These are phyloP conservation scores for Moricandia arvensis DNA, from an alignment of 345 rosid genomes.

Conservation along the genomic window DNA sequence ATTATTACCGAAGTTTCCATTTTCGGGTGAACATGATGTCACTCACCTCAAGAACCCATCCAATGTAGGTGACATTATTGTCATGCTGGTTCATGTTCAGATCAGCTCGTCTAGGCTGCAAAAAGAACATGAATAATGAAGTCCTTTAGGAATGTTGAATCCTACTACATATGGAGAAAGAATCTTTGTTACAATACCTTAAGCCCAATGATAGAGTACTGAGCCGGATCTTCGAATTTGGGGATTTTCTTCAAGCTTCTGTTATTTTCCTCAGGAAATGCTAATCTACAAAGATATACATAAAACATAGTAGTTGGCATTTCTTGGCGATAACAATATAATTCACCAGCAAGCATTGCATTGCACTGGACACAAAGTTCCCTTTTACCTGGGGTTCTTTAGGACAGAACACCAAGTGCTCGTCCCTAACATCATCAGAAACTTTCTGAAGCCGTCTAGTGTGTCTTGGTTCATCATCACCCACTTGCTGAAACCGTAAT, in stretches of 20 bases:
- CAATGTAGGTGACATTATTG: conserved; percentile 85
- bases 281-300: too few species aligned
- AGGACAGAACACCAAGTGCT: conserved; percentile 74
- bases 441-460: conserved; percentile 96
- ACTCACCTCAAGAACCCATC: conserved; percentile 93
- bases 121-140: conserved; percentile 1
- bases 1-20: not conserved
- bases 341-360: too few species aligned
- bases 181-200: conserved; percentile 18
- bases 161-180: conserved; percentile 6
- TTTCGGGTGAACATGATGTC: not conserved
- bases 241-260: too few species aligned
- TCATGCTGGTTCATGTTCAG: conserved; percentile 98
- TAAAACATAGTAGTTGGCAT: too few species aligned
- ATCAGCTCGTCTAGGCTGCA: conserved; percentile 88
- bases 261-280: too few species aligned
- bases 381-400: conserved; percentile 62
- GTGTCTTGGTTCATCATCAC: conserved; percentile 98
- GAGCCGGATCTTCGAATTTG: too few species aligned
- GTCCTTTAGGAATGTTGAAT: not conserved
- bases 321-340: too few species aligned
- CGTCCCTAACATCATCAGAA: conserved; percentile 80
- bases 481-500: conserved; percentile 76
- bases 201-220: conserved; percentile 70
- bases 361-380: conserved; percentile 40